Conservation (phyloP, 306 rosid species). For the Lupinus albus region DNA sequence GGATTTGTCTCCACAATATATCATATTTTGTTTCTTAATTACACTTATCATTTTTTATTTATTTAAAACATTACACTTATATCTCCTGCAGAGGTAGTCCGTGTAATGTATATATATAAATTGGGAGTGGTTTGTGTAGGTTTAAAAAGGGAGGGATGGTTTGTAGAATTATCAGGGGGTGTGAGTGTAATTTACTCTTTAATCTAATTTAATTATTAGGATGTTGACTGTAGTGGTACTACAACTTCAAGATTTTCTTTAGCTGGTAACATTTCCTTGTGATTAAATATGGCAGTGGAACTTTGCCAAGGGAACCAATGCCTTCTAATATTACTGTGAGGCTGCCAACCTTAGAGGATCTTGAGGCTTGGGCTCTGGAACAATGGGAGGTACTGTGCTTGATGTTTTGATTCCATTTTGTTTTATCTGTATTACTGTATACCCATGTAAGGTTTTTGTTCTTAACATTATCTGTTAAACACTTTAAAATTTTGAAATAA, state of each 20-base stretch:
- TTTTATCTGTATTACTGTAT: conserved; percentile 5
- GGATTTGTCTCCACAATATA: no score
- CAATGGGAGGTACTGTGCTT: conserved; percentile 82
- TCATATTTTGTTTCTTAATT: no score
- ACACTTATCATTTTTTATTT: no score
- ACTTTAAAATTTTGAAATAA: conserved; percentile 23
- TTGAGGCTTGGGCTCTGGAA: conserved; percentile 74
- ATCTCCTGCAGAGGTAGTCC: no score
- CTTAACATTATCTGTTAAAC: conserved; percentile 7
- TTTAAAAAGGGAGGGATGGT: no score
- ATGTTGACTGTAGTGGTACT: conserved; percentile 28
- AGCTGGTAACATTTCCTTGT: conserved; percentile 34
- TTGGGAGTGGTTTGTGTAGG: no score
- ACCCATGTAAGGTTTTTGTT: conserved; percentile 29
- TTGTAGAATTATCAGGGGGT: no score
- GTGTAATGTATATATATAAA: no score
- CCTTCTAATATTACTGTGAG: conserved; percentile 80
- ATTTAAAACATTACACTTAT: no score
- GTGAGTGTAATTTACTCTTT: no score
- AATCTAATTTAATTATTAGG: conserved; percentile 3
- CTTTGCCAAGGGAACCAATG: conserved; percentile 94
- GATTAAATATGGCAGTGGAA: conserved; percentile 69
- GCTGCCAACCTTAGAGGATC: conserved; percentile 81
- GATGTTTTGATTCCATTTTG: conserved; percentile 34
- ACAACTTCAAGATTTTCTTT: conserved; percentile 34